Evolutionary conservation across 768 basidiomycete genomes (phyloP), one percentile per base, ranked within the genome.

Genomic region (Panellus pusillus): DNA sequence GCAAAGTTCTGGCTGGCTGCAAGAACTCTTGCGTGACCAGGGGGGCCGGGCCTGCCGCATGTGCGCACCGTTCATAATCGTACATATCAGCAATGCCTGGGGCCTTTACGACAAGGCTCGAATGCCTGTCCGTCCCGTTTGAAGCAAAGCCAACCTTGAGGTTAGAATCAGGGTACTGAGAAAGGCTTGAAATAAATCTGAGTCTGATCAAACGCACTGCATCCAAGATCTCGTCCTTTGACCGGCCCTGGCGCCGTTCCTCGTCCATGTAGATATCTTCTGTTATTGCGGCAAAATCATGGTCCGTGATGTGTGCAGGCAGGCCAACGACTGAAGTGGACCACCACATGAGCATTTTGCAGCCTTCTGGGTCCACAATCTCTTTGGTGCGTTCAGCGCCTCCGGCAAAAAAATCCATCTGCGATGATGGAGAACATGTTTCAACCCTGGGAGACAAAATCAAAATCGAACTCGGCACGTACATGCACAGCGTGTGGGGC

Each of bases 51-150:
- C n/a, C n/a, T n/a, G n/a, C n/a, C n/a, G n/a, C 47, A 20, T 36
- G n/a, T 3, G 48, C 37, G 15, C 44, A 11, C 12, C 47, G 52
- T 20, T 58, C 57, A 39, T 54, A 50, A 31, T 54, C 57, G 40
- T 58, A 58, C 48, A 58, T 58, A 27, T n/a, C n/a, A n/a, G n/a
- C n/a, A n/a, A n/a, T n/a, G n/a, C n/a, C n/a, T n/a, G n/a, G n/a
- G n/a, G n/a, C 20, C 12, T 44, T 44, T 9, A 53, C 17, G 37
- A 58, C 29, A 2, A 1, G 0, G 14, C 56, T 51, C 4, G 35
- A 32, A 17, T 40, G 27, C 43, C 40, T 28, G 41, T 58, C 56
- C 28, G 17, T 47, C 5, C 56, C 56, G 31, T 58, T 58, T 14
- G 40, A 44, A 2, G 56, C 51, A 11, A 19, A 6, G 2, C 15